phyloP scores from a whole-genome alignment of 345 rosid species.

The Eucalyptus polyanthemos region DNA sequence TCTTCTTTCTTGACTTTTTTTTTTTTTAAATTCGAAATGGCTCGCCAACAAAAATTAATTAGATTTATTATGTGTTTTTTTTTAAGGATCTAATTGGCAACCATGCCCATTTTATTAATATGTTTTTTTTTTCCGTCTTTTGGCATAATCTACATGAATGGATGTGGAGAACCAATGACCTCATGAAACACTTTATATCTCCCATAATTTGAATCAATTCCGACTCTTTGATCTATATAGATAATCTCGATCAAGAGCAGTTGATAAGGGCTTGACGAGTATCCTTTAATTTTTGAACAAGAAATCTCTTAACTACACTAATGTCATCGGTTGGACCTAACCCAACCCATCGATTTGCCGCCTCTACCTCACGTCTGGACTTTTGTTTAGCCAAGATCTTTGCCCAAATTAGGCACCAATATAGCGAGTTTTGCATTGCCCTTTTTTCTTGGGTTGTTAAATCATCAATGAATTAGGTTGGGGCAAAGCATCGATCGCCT shows the following conservation, averaged over 20 bases:
- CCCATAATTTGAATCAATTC: rapidly evolving
- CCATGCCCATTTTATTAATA: rapidly evolving
- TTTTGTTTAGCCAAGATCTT: rapidly evolving
- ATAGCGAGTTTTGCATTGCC: not conserved
- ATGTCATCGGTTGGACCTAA: too few relatives aligned
- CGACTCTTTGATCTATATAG: rapidly evolving
- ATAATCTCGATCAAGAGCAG: rapidly evolving
- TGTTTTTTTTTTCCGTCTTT: not conserved
- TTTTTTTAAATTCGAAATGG: rapidly evolving
- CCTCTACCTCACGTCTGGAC: too few relatives aligned
- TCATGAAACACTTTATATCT: not conserved
- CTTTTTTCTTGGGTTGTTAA: not conserved
- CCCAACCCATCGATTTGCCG: not conserved
- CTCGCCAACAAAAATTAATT: rapidly evolving
- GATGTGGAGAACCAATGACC: not conserved
- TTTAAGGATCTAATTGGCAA: rapidly evolving
- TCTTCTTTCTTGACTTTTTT: too few relatives aligned
- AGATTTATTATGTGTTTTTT: rapidly evolving
- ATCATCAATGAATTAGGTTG: not conserved
- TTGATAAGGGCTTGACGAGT: rapidly evolving
- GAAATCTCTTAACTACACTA: too few relatives aligned
- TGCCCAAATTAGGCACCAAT: not conserved
- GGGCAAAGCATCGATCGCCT: not conserved
- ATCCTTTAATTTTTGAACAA: rapidly evolving
- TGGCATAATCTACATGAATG: rapidly evolving